Evolutionary conservation across 257 asterid species (phyloP).

Genomic region (Ajuga chamaepitys): DNA sequence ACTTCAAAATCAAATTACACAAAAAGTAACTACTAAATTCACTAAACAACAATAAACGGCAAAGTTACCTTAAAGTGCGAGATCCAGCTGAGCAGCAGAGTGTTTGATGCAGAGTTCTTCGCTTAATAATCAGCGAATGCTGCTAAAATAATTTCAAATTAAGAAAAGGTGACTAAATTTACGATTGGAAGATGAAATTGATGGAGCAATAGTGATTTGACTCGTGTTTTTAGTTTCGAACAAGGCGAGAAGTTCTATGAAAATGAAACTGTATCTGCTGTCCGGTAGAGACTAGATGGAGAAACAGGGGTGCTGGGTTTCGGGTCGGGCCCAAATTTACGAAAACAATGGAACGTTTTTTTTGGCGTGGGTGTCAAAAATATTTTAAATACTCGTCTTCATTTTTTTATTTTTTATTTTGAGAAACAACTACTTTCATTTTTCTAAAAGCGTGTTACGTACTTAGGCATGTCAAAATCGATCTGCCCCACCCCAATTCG

Average conservation of each 20-base stretch:
- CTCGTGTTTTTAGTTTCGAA: not conserved
- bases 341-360: not conserved
- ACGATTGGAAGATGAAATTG: slow-evolving; percentile 4
- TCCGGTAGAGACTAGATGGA: not conserved
- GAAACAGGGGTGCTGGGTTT: not conserved
- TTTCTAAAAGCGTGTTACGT: too few species aligned
- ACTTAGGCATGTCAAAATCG: too few species aligned
- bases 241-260: not conserved
- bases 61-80: slow-evolving; percentile 22
- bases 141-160: not conserved
- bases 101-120: slow-evolving; percentile 3
- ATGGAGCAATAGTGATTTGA: not conserved
- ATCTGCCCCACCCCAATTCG: too few species aligned
- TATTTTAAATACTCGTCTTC: too few species aligned
- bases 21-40: not conserved
- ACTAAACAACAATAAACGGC: not conserved
- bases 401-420: too few species aligned
- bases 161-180: not conserved
- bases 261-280: not conserved
- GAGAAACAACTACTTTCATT: too few species aligned
- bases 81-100: slow-evolving; percentile 30
- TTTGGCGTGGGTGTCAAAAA: not conserved
- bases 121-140: not conserved
- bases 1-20: not conserved
- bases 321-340: not conserved